Evolutionary conservation across 1,284 basidiomycete species (phyloP), one percentile per base, ranked within the genome.

Genomic region (Abortiporus biennis): DNA sequence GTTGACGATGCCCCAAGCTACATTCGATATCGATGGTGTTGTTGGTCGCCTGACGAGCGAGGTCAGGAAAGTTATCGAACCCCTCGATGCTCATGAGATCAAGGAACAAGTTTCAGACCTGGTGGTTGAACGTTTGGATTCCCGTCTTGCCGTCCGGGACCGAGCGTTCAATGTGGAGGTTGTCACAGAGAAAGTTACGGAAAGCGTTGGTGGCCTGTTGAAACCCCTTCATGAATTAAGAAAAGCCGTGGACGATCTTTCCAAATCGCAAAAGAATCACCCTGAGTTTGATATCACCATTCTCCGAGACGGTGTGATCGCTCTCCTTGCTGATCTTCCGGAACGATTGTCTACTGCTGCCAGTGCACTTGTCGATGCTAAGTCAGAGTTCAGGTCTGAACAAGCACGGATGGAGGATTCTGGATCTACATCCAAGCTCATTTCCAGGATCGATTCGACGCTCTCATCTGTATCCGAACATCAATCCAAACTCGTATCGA

Each of bases 81-180:
- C 83, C 0, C 74, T 89, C 24, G 87, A 90, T 51, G 77, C 85
- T 0, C 83, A 87, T 53, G 81, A 84, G 55, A 85, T 90, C 58
- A 88, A 86, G 65, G 86, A 89, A 55, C 83, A 87, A 52, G 85
- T 90, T 1, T 85, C 86, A 2, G 86, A 89, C 57, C 73, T 90
- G 19, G 86, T 90, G 3, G 84, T 90, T 3, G 87, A 87, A 57
- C 76, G 87, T 20, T 67, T 90, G 13, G 85, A 89, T 52, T 84
- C 87, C 8, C 76, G 86, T 12, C 69, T 90, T 36, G 74, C 85
- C 17, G 78, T 86, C 22, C 72, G 85, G 13, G 85, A 90, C 58
- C 78, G 80, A 54, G 61, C 72, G 3, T 72, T 83, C 53, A 85
- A 78, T 52, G 62, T 78, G 15, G 83, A 89, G 20, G 61, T 61